phyloP scores from a whole-genome alignment of 768 basidiomycete genomes.

The Clavulina sp. region DNA sequence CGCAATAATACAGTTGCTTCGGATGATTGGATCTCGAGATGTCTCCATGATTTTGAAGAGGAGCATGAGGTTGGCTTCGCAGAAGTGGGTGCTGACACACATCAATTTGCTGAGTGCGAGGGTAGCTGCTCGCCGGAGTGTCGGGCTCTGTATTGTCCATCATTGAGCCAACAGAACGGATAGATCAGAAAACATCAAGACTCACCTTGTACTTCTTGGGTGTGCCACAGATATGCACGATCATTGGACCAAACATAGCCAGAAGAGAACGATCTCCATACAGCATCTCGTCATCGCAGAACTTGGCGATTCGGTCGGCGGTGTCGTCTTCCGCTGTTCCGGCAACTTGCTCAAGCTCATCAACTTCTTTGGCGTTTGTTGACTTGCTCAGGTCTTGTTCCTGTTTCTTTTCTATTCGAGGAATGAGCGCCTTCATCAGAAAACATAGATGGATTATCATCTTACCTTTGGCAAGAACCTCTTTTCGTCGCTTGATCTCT shows the following conservation, averaged over 20 bases:
- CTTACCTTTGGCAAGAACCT: conserved; percentile 65
- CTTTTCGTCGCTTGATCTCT: conserved; percentile 93
- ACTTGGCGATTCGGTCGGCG: conserved; percentile 70
- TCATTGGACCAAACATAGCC: conserved; percentile 73
- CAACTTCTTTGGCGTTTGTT: conserved; percentile 31
- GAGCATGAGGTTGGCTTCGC: conserved; percentile 72
- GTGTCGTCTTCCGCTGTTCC: conserved; percentile 98
- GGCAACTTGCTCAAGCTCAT: conserved; percentile 92
- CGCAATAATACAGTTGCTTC: conserved; percentile 93
- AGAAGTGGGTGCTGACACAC: conserved; percentile 86
- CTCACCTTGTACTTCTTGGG: conserved; percentile 80
- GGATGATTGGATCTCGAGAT: conserved; percentile 73
- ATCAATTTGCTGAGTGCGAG: conserved; percentile 90
- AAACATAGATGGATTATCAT: conserved; percentile 2
- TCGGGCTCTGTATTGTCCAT: conserved; percentile 43
- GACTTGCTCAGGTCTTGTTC: conserved; percentile 21
- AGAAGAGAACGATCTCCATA: conserved; percentile 70
- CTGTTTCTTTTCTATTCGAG: conserved; percentile 44
- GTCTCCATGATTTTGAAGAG: conserved; percentile 91
- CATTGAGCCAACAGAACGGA: neutral
- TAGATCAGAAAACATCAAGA: neutral
- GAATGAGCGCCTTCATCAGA: neutral
- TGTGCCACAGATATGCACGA: conserved; percentile 78
- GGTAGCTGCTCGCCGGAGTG: conserved; percentile 70
- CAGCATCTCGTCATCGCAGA: conserved; percentile 75